Base-by-base conservation (phyloP, 768 basidiomycete species). In the Lactifluus piperatus region DNA sequence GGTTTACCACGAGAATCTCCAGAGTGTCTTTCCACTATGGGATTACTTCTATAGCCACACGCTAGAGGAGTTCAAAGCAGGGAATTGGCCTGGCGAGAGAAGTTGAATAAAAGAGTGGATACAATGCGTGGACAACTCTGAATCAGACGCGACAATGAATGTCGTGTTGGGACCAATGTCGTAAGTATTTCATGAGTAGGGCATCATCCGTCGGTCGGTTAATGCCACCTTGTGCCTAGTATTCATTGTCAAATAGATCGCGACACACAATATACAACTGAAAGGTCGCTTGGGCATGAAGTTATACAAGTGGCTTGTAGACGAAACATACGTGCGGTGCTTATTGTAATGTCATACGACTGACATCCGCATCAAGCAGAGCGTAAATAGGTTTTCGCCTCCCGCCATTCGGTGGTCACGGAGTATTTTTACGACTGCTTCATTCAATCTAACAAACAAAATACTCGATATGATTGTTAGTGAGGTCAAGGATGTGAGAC, bases 1-100 rank as follows among this genome's bases (percentile, higher is more conserved):
- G 51, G 75, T 92, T 11, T 76, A 88, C 69, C 79, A 80, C 62
- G 83, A 84, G 27, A 82, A 76, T 43, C 66, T 93, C 63, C 74
- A 74, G 61, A 71, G 70, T 49, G 77, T 81, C 6, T 88, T 91
- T 69, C 72, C 80, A 6, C 75, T 73, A 83, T 92, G 72, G 67
- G 85, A 54, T 26, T 64, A 58, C 53, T 79, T 47, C 32, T 29
- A 46, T 22, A 50, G 32, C 20, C 58, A 47, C 11, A 43, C 56
- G 5, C 50, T 64, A 32, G 60, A 64, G 24, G 63, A 57, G 16
- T 64, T 64, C 53, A 62, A 58, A 53, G 56, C 52, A 4, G 48
- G 32, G 39, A 41, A 47, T 26, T 54, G 58, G 53, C 27, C 53
- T 13, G 39, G 41, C 20, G 13, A 8, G 26, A 58, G 27, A 43